phyloP scores from a whole-genome alignment of 371 early-diverging fungal genomes.

The Smittium mucronatum region DNA sequence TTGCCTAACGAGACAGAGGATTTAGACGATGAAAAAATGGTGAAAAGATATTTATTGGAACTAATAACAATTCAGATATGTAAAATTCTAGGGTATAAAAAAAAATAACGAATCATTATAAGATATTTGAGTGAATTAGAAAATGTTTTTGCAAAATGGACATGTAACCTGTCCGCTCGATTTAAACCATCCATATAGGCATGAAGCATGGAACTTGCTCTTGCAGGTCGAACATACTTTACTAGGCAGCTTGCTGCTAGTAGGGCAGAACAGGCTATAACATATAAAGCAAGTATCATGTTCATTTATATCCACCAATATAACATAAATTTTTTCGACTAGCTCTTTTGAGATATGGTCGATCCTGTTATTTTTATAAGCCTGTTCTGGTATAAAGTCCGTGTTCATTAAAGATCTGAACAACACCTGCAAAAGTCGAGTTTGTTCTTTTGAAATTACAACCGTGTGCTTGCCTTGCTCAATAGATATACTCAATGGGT shows the following conservation, averaged over 20 bases:
- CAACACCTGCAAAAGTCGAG: background rate
- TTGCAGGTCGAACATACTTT: slow-evolving; percentile 90
- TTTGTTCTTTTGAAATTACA: background rate
- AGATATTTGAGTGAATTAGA: too few relatives aligned
- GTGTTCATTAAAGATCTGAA: background rate
- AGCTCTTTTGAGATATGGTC: background rate
- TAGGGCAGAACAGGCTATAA: slow-evolving; percentile 80
- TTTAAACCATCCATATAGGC: slow-evolving; percentile 90
- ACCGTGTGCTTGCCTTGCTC: background rate
- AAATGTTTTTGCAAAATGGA: slow-evolving; percentile 79
- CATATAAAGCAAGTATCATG: slow-evolving; percentile 66
- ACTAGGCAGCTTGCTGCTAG: slow-evolving; percentile 77
- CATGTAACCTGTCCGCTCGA: slow-evolving; percentile 81
- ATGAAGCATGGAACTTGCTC: slow-evolving; percentile 86
- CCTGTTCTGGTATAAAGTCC: background rate
- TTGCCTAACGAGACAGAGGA: too few relatives aligned
- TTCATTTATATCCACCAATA: background rate
- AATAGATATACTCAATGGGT: background rate
- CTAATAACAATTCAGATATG: too few relatives aligned
- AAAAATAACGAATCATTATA: too few relatives aligned
- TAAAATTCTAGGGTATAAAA: too few relatives aligned
- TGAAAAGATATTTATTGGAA: too few relatives aligned
- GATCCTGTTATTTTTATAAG: background rate
- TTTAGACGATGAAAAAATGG: too few relatives aligned
- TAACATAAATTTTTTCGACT: background rate